Conservation (phyloP, 768 basidiomycete genomes). For the Holtermannia corniformis region DNA sequence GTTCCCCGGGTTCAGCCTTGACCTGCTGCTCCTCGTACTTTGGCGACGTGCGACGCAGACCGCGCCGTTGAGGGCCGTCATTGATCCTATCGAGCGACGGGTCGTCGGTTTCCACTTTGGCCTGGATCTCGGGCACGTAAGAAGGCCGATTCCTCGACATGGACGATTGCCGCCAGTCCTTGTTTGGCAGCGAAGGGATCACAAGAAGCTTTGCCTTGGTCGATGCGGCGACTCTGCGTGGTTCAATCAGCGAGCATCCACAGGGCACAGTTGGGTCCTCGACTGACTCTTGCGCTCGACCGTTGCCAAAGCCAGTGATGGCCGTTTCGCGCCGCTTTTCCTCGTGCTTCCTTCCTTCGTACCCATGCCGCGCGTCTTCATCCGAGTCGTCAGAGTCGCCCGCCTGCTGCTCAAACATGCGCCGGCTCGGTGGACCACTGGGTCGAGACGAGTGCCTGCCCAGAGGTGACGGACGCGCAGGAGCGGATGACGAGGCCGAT, state of each 20-base stretch:
- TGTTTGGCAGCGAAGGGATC: constrained; percentile 75
- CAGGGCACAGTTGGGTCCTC: constrained; percentile 3
- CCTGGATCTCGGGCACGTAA: constrained; percentile 28
- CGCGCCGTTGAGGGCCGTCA: constrained; percentile 60
- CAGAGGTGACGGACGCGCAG: constrained; percentile 35
- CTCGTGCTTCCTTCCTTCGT: not conserved
- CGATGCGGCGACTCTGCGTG: too few relatives aligned
- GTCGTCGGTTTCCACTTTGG: constrained; percentile 8
- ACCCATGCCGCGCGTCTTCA: constrained; percentile 45
- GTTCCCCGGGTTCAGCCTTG: not conserved
- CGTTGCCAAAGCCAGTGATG: constrained; percentile 61
- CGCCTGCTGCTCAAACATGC: constrained; percentile 22
- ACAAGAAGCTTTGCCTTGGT: constrained; percentile 58
- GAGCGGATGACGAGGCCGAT: constrained; percentile 50
- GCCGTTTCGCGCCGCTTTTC: not conserved
- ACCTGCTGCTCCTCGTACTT: constrained; percentile 20
- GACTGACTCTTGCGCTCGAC: constrained; percentile 80
- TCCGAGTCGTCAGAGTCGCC: constrained; percentile 28
- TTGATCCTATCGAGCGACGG: constrained; percentile 56
- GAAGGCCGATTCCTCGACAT: constrained; percentile 54
- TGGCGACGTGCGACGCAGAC: constrained; percentile 50
- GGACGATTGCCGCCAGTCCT: constrained; percentile 65
- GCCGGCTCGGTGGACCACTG: constrained; percentile 23
- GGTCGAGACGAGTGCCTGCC: constrained; percentile 13
- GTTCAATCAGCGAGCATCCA: too few relatives aligned